Conservation (phyloP, 805 yeast species). For the Metschnikowia similis region DNA sequence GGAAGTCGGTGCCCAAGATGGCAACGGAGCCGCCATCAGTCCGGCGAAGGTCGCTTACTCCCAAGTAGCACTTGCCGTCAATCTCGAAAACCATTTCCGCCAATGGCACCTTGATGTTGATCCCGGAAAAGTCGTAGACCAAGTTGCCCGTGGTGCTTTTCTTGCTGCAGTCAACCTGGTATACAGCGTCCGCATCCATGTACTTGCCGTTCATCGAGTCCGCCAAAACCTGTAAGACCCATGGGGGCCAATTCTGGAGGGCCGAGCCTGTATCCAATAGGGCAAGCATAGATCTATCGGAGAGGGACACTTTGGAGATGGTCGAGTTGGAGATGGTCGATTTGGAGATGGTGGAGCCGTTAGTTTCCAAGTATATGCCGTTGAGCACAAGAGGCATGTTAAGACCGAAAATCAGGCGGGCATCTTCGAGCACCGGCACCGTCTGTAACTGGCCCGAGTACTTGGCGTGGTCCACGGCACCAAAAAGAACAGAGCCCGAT, state of each 20-base stretch:
- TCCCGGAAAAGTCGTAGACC: neutral
- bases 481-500: constrained; percentile 36
- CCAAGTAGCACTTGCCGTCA: neutral
- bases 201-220: neutral
- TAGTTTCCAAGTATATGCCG: neutral
- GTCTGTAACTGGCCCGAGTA: constrained; percentile 26
- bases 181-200: neutral
- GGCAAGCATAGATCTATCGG: no score
- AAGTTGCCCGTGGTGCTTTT: neutral
- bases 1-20: neutral
- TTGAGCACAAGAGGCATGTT: constrained; percentile 23
- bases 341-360: neutral
- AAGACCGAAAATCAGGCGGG: neutral
- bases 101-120: neutral
- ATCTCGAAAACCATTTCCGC: neutral
- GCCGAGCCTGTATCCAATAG: no score
- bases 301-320: no score
- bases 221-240: neutral
- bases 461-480: constrained; percentile 41
- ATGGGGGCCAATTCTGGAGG: neutral
- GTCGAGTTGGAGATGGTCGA: no score
- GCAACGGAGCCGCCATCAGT: no score
- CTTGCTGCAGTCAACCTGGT: neutral
- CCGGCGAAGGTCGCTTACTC: neutral
- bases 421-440: constrained; percentile 30